Base-by-base conservation (phyloP, 2,329 filamentous ascomycete genomes). In the Fusarium paranaense region DNA sequence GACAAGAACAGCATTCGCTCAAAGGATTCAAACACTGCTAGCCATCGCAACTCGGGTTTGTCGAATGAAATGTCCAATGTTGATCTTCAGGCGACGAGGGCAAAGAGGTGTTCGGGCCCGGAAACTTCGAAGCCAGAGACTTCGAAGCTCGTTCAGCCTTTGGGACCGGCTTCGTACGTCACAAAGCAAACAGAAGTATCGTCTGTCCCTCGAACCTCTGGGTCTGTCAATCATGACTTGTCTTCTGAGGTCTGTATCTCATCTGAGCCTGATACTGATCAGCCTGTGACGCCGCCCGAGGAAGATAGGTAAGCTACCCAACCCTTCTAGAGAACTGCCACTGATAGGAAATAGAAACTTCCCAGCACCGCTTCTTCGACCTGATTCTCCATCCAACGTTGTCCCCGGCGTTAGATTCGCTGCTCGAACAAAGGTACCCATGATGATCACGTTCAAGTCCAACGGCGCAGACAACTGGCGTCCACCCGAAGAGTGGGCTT, bases 381-480 rank as follows among this genome's bases (percentile, higher is more conserved):
- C 62, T 13, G 75, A 78, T 13, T 76, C 74, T 8, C 68, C 72
- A 1, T 38, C 69, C 32, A 67, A 59, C 14, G 33, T 74, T 1
- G 13, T 74, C 2, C 66, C 72, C 4, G 65, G 50, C 10, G 52
- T 60, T 13, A 64, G 52, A 30, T 45, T 67, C 6, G 58, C 73
- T 4, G 52, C 62, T 32, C 66, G 50, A 22, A 50, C 67, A 6
- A 66, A 69, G 52, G 58, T 68, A 0, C 72, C 72, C 1, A n/a
- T 72, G 2, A 79, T 76, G 3, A 68, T 75, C 33, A 70, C 78
- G 8, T 80, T 80, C 64, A 80, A 75, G 33, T 76, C 81, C 5
- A 82, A 81, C 22, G 83, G 85, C 52, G 79, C 81, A 0, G 83
- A 86, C 18, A 78, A 81, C n/a, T 87, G 86, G 86, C 86, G 82